Conservation (phyloP, 2,329 filamentous ascomycete species). For the Aspergillus ustus region DNA sequence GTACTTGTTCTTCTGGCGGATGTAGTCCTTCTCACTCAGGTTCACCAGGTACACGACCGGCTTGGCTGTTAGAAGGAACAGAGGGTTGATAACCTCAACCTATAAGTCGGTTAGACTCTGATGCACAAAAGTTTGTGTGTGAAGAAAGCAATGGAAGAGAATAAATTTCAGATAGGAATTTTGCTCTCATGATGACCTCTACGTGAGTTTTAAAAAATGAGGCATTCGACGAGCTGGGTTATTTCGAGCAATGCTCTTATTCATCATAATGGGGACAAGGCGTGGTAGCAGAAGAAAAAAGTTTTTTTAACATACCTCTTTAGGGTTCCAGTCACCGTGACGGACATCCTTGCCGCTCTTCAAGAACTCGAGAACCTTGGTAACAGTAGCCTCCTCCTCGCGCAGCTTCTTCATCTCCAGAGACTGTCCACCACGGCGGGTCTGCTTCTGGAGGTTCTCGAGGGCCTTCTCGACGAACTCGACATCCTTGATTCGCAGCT, state of each 20-base stretch:
- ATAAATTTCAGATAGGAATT: constrained; percentile 67
- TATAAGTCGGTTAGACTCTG: constrained; percentile 47
- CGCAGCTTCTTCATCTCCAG: constrained; percentile 97
- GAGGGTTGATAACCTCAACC: constrained; percentile 97
- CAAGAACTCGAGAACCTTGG: constrained; percentile 82
- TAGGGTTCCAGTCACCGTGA: constrained; percentile 85
- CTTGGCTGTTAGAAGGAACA: constrained; percentile 94
- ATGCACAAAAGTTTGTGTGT: constrained; percentile 24
- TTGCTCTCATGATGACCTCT: constrained; percentile 87
- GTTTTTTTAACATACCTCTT: constrained; percentile 72
- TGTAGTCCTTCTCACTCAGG: constrained; percentile 93
- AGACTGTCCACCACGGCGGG: constrained; percentile 88
- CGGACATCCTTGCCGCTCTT: constrained; percentile 91
- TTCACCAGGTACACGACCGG: constrained; percentile 97
- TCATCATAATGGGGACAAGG: constrained; percentile 72
- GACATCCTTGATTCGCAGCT: constrained; percentile 96
- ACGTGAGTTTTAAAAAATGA: constrained; percentile 67
- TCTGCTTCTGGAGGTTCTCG: constrained; percentile 92
- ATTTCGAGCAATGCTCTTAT: constrained; percentile 97
- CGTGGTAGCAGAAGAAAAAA: constrained; percentile 30
- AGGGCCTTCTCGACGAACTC: constrained; percentile 97
- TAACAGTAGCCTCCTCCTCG: constrained; percentile 90
- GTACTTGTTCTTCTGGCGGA: constrained; percentile 99
- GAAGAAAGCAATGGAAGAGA: constrained; percentile 23
- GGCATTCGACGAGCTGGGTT: constrained; percentile 98